Base-by-base conservation (phyloP, 2,329 filamentous ascomycete genomes). In the Penicillium sp. region DNA sequence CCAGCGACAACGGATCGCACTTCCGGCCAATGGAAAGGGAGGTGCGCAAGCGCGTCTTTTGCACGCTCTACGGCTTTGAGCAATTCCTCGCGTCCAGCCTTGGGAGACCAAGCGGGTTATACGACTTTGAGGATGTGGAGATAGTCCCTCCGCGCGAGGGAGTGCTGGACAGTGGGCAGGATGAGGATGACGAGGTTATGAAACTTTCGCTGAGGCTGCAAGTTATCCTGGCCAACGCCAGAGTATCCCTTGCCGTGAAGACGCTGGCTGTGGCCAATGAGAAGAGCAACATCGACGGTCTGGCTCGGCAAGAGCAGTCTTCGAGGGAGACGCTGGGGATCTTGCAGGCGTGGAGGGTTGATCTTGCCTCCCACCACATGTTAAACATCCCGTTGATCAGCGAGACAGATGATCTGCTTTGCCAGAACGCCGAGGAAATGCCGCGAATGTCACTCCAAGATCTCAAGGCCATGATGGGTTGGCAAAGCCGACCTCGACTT, bases 61-160 rank as follows among this genome's bases (percentile, higher is more conserved):
- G 71, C 47, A 72, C 70, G 1, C 61, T 73, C 5, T 73, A 70
- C 51, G 57, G 62, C 0, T 71, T 72, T 11, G 71, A 73, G 18
- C 69, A 72, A 41, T 71, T 72, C 42, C 62, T 73, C 0, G 67
- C 69, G 2, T 69, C 67, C 2, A 72, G 67, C 40, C 63, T 73
- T 0, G 71, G 69, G 0, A 63, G 71, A 18, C 71, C 71, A 0
- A 70, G 67, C 27, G 70, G 65, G 0, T 52, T 74, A 4, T 66
- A 72, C 22, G 68, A 71, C 16, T 57, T 65, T 2, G 71, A 73
- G 14, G 69, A 72, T 0, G 69, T 73, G 39, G 49, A 51, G 39
- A 46, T 47, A 44, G 49, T 48, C 39, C 43, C 39, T 36, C 43
- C 49, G 13, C 18, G 44, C 16, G 44, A 38, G 24, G 49, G 44